Base-by-base conservation (phyloP, 202 grass and related monocot genomes). In the Cymbopogon flexuosus region DNA sequence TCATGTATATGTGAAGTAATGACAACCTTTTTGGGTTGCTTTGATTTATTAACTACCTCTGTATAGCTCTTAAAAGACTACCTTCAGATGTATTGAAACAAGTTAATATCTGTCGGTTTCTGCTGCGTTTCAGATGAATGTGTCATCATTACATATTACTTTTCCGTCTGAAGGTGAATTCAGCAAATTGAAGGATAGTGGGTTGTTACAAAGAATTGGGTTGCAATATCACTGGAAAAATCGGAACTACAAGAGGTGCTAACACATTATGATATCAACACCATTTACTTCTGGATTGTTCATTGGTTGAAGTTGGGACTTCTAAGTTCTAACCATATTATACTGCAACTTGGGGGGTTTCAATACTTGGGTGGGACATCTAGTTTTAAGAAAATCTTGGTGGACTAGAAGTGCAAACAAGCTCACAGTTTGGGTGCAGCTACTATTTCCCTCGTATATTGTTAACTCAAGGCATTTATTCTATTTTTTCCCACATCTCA, bases 151-250 rank as follows among this genome's bases (percentile, higher is more conserved):
- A 35, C 95, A 97, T 83, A 78, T 97, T 63, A 97, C 92, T 79
- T 97, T 97, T 93, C 95, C 95, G 30, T 91, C 90, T 47, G 86
- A 97, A 93, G 84, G 68, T 77, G 95, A 97, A 86, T 97, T 89
- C 86, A 43, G 82, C 36, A 94, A 86, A 79, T 78, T 97, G 79
- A 93, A 91, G 86, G 83, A 87, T 57, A 89, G 16, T 42, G 95
- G 84, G 2, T 91, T 93, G 79, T 76, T 97, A 72, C 92, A 91
- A 80, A 91, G 92, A 84, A 91, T 84, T 2, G 95, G 92, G 47
- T 83, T 97, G 88, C 95, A 97, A 64, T 97, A 94, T 81, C 95
- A 97, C 49, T 97, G 92, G 95, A 93, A 72, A 89, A 97, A 97
- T 87, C 85, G 92, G 66, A 93, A 93, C 68, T 97, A 97, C 76